Conservation (phyloP, 176 grass and related monocot species). For the Triticum dicoccoides region DNA sequence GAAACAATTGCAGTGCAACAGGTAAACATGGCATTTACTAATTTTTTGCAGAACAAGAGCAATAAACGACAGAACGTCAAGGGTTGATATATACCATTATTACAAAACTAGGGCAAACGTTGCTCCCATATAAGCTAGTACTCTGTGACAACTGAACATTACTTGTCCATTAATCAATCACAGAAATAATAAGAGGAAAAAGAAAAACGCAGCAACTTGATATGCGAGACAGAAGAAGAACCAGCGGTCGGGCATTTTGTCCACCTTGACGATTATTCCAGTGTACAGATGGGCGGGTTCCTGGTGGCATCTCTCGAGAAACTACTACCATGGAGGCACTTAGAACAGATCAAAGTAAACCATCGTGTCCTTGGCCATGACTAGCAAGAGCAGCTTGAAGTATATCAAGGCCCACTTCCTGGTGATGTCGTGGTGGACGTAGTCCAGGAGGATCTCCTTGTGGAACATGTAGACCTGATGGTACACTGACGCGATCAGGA, state of each 20-base stretch:
- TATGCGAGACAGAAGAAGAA: not conserved
- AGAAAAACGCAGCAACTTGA: not conserved
- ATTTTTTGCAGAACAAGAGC: not conserved
- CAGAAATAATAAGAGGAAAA: not conserved
- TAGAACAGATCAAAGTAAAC: conserved; percentile 66
- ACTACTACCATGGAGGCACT: not conserved
- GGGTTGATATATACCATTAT: conserved; percentile 34
- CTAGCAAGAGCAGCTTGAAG: conserved; percentile 68
- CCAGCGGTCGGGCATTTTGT: not conserved
- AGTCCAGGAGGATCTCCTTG: conserved; percentile 93
- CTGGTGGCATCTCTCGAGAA: not conserved
- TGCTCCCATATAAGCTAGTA: not conserved
- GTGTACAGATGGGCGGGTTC: not conserved
- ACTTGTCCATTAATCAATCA: not conserved
- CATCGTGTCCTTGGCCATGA: conserved; percentile 80
- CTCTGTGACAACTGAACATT: not conserved
- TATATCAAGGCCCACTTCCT: conserved; percentile 85
- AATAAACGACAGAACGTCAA: not conserved
- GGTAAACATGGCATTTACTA: not conserved
- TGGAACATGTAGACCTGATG: conserved; percentile 86
- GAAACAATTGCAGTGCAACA: not conserved
- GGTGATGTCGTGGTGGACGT: conserved; percentile 76
- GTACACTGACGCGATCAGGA: conserved; percentile 60
- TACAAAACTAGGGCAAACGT: not conserved
- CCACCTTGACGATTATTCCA: conserved; percentile 33